Percentiles rank a stretch among this genome's conserved stretches.
Evolutionary conservation across 805 yeast species (phyloP).

Genomic region (Lachancea quebecensis): DNA sequence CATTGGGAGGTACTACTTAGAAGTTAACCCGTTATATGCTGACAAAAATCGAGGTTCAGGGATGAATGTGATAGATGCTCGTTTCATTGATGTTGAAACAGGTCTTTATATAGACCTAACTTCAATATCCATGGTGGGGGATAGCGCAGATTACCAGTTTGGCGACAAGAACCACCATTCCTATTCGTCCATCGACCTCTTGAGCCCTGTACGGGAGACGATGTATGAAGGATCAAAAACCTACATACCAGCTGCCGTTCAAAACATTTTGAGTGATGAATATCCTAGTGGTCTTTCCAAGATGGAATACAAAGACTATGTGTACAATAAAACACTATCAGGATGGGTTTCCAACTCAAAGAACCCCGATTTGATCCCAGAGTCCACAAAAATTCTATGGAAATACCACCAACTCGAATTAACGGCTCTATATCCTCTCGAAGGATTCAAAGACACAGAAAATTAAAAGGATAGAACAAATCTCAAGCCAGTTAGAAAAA

Average conservation of each 20-base stretch:
- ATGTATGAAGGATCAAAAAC: conserved; percentile 8
- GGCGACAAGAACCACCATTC: conserved; percentile 6
- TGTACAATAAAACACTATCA: neutral
- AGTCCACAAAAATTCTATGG: neutral
- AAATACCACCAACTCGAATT: neutral
- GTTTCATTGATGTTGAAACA: conserved; percentile 52
- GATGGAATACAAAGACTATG: conserved; percentile 3
- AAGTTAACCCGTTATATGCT: conserved; percentile 38
- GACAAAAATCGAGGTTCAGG: conserved; percentile 19
- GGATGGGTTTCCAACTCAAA: neutral
- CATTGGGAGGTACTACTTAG: conserved; percentile 39
- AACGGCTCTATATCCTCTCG: neutral
- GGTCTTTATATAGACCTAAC: conserved; percentile 58
- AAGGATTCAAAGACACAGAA: too few relatives aligned
- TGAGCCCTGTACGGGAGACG: conserved; percentile 8
- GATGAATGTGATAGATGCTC: conserved; percentile 46
- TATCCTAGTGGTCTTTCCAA: conserved; percentile 6
- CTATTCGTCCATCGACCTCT: neutral
- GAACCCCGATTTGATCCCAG: neutral
- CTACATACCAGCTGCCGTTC: conserved; percentile 7
- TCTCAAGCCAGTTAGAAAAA: too few relatives aligned
- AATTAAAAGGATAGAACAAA: too few relatives aligned
- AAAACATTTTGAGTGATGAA: conserved; percentile 5
- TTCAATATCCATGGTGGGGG: conserved; percentile 32
- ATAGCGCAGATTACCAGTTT: neutral